Percentiles rank a stretch among this genome's conserved stretches.
phyloP scores from a whole-genome alignment of 2,329 filamentous ascomycete genomes.

The Neodidymelliopsis sp. region DNA sequence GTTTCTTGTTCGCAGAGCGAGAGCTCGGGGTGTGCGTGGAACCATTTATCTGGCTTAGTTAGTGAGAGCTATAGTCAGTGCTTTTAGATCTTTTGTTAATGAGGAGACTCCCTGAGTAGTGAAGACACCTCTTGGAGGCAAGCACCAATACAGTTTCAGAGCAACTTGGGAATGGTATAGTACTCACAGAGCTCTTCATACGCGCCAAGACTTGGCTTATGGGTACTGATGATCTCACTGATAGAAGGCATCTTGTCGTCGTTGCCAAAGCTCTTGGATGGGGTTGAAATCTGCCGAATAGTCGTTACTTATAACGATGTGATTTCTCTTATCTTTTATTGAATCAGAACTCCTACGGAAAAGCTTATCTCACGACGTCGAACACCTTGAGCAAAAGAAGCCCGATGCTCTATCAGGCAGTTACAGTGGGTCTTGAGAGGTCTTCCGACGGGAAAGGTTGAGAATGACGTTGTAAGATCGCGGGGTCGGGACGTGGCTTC shows the following conservation, averaged over 20 bases:
- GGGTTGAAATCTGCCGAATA: not conserved
- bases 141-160: not conserved
- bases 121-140: no score
- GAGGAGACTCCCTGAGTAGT: not conserved
- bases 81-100: not conserved
- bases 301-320: not conserved
- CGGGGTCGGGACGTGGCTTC: constrained; percentile 8
- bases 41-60: constrained; percentile 38
- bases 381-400: not conserved
- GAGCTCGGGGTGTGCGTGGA: constrained; percentile 47
- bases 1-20: constrained; percentile 47
- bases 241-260: constrained; percentile 37
- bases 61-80: not conserved
- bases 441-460: constrained; percentile 31
- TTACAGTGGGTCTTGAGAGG: constrained; percentile 5
- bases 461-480: constrained; percentile 25
- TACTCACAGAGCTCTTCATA: constrained; percentile 47
- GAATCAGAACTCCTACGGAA: constrained; percentile 3
- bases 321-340: not conserved
- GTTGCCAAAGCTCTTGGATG: not conserved
- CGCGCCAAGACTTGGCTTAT: constrained; percentile 34
- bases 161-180: not conserved
- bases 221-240: constrained; percentile 32
- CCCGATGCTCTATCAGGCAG: constrained; percentile 9
- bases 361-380: constrained; percentile 11